phyloP scores from a whole-genome alignment of 805 yeast species.

The Ascoidea tarda region DNA sequence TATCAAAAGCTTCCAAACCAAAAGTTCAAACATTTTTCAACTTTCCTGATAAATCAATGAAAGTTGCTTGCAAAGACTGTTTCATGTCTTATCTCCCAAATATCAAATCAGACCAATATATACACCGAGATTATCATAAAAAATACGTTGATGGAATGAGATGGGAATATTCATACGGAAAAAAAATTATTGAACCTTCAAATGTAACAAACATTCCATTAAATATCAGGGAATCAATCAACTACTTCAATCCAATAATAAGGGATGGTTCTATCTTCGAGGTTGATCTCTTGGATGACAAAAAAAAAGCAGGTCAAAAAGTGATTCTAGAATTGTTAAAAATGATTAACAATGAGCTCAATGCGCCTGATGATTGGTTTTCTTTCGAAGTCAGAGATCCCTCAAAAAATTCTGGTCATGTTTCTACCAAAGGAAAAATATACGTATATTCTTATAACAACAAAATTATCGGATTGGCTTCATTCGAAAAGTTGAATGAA shows the following conservation, averaged over 20 bases:
- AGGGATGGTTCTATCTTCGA: conserved; percentile 20
- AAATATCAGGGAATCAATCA: not conserved
- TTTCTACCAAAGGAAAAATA: conserved; percentile 24
- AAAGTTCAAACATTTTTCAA: conserved; percentile 1
- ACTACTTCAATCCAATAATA: not conserved
- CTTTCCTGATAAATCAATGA: not conserved
- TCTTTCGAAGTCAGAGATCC: not conserved
- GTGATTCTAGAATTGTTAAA: conserved; percentile 27
- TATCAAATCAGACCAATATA: conserved; percentile 24
- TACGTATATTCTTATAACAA: conserved; percentile 32
- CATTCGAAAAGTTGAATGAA: conserved; percentile 21
- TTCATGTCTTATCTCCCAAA: conserved; percentile 36
- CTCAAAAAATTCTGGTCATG: conserved; percentile 1
- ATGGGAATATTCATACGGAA: conserved; percentile 30
- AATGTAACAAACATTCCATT: conserved; percentile 1
- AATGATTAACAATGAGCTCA: conserved; percentile 44
- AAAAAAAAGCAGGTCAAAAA: conserved; percentile 17
- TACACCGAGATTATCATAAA: conserved; percentile 40
- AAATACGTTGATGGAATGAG: conserved; percentile 31
- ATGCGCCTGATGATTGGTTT: conserved; percentile 38
- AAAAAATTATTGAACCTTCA: conserved; percentile 6
- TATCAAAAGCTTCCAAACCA: not conserved
- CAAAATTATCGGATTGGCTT: conserved; percentile 40
- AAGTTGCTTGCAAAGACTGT: conserved; percentile 30
- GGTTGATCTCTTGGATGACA: conserved; percentile 15